Evolutionary conservation across 1,284 basidiomycete species (phyloP).

Genomic region (Limonomyces culmigenus): DNA sequence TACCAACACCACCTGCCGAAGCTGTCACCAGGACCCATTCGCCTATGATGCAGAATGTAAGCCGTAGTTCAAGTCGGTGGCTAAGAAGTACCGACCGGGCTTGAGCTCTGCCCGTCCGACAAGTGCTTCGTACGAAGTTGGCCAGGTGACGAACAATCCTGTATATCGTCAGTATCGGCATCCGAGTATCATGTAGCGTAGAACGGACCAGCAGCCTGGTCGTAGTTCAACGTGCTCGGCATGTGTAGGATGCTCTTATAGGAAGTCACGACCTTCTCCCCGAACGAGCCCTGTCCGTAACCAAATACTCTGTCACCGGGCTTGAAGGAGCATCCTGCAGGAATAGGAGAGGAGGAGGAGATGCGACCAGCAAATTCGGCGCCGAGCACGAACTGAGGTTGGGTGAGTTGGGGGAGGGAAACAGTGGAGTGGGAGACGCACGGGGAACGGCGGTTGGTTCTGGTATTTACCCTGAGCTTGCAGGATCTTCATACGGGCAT

Average conservation of each 20-base stretch:
- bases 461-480: constrained; percentile 86
- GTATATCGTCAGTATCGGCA: too few relatives aligned
- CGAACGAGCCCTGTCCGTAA: constrained; percentile 65
- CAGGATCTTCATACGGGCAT: constrained; percentile 34
- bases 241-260: constrained; percentile 36
- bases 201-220: too few relatives aligned
- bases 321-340: constrained; percentile 64
- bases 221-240: constrained; percentile 45
- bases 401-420: too few relatives aligned
- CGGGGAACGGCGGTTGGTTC: constrained; percentile 66
- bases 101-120: constrained; percentile 72
- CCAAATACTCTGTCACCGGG: constrained; percentile 87
- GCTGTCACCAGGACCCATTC: constrained; percentile 85
- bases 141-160: constrained; percentile 70
- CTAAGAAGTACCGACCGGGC: constrained; percentile 25
- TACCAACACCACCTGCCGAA: constrained; percentile 86
- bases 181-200: too few relatives aligned
- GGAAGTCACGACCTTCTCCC: constrained; percentile 48
- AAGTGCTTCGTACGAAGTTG: constrained; percentile 79
- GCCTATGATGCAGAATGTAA: constrained; percentile 22
- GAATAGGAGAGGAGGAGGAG: constrained; percentile 60
- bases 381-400: constrained; percentile 69
- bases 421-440: too few relatives aligned
- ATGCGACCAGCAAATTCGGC: constrained; percentile 80
- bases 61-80: constrained; percentile 5